Conservation (phyloP, 208 protist species). For the Leishmania guyanensis region DNA sequence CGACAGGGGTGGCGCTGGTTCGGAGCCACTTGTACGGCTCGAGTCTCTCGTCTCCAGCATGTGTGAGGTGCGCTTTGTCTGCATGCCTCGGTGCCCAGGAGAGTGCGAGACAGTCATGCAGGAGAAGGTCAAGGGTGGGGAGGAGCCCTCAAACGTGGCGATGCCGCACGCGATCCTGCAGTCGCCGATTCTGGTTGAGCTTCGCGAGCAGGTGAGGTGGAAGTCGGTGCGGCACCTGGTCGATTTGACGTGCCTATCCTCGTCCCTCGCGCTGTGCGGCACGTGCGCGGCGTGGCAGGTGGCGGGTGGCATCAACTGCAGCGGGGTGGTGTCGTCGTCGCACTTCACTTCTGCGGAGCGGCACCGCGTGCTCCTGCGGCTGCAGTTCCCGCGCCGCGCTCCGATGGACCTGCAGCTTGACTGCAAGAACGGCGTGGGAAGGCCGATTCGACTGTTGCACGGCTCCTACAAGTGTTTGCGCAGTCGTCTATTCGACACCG, state of each 20-base stretch:
- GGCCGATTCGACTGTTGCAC: conserved; percentile 26
- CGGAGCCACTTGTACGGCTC: conserved; percentile 6
- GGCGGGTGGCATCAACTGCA: conserved; percentile 21
- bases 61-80: conserved; percentile 29
- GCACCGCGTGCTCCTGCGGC: conserved; percentile 57
- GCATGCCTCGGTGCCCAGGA: conserved; percentile 11
- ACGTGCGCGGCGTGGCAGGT: conserved; percentile 14
- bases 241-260: conserved; percentile 33
- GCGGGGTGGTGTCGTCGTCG: conserved; percentile 32
- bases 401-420: conserved; percentile 53
- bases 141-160: background rate
- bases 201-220: conserved; percentile 30
- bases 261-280: conserved; percentile 15
- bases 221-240: conserved; percentile 24
- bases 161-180: background rate
- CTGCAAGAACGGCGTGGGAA: conserved; percentile 29
- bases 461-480: conserved; percentile 27
- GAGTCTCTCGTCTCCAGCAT: conserved; percentile 23
- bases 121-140: conserved; percentile 14
- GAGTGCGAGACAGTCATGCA: conserved; percentile 7
- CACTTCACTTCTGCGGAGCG: conserved; percentile 41
- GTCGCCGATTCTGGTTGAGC: conserved; percentile 25
- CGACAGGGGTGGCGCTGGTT: background rate
- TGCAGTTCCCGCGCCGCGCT: conserved; percentile 37
- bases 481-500: conserved; percentile 28